A percentile compares a stretch with the other conserved stretches of the same genome.
phyloP scores from a whole-genome alignment of 2,329 filamentous ascomycete genomes.

The Epicoccum sorghinum region DNA sequence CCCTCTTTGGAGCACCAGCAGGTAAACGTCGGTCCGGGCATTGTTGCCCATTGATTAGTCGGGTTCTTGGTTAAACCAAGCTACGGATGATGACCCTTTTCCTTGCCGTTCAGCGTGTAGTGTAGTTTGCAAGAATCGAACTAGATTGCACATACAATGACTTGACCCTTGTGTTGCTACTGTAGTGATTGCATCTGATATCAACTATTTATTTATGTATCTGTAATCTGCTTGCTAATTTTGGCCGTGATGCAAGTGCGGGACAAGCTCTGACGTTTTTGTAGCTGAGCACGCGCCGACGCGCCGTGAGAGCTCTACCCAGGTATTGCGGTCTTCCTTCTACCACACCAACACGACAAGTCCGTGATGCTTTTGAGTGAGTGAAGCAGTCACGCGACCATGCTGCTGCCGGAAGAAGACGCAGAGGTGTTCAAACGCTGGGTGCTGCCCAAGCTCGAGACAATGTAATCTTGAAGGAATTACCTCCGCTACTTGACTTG shows the following conservation, averaged over 20 bases:
- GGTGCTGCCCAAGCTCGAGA: conserved; percentile 78
- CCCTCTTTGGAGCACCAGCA: conserved; percentile 38
- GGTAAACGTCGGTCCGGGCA: conserved; percentile 48
- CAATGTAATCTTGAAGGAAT: conserved; percentile 59
- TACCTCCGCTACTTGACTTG: neutral
- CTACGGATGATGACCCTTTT: conserved; percentile 43
- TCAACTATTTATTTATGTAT: neutral
- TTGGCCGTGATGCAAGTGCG: conserved; percentile 21
- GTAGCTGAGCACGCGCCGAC: conserved; percentile 16
- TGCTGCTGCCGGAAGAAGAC: conserved; percentile 63
- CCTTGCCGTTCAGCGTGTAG: conserved; percentile 44
- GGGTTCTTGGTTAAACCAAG: conserved; percentile 38
- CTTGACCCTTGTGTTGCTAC: neutral
- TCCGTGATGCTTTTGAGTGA: neutral
- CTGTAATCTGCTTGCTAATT: no score
- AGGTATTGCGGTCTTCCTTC: neutral
- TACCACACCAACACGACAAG: neutral
- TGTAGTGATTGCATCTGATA: neutral
- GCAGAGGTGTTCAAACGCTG: conserved; percentile 70
- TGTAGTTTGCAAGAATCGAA: conserved; percentile 42
- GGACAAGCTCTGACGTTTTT: conserved; percentile 17
- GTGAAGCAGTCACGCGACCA: conserved; percentile 33
- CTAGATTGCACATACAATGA: conserved; percentile 34
- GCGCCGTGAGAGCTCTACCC: neutral
- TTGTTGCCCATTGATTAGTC: conserved; percentile 34